A percentile compares a stretch with the other conserved stretches of the same genome.
Conservation (phyloP, 78 protist species). For the Speleostelium caveatum region DNA sequence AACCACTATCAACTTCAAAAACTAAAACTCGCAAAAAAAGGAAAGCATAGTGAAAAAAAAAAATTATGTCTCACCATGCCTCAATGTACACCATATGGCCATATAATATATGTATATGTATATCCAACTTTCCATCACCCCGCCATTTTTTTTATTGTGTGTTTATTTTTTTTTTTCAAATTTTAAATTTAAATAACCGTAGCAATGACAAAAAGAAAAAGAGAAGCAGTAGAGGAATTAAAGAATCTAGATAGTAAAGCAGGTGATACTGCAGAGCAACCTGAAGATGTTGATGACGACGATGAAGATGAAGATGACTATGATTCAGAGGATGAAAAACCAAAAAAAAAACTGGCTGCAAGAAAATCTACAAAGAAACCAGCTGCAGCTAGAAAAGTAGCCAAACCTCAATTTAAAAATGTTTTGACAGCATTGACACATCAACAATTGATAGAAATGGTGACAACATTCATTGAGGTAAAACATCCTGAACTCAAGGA, state of each 20-base stretch:
- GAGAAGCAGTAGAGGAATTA: constrained; percentile 11
- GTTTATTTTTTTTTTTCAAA: no score
- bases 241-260: neutral
- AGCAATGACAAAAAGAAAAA: constrained; percentile 25
- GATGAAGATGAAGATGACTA: neutral
- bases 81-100: no score
- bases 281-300: neutral
- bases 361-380: constrained; percentile 12
- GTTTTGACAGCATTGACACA: neutral
- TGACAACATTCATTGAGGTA: neutral
- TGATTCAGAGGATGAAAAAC: constrained; percentile 19
- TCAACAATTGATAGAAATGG: constrained; percentile 2
- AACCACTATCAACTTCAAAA: no score
- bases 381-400: neutral
- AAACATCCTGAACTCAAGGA: constrained; percentile 26
- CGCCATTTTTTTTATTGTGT: no score
- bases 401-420: constrained; percentile 7
- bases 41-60: no score
- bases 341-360: neutral
- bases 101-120: no score
- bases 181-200: no score
- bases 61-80: no score
- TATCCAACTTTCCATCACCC: no score
- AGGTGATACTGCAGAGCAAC: neutral
- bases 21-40: no score